Evolutionary conservation across 208 protist genomes (phyloP).

Genomic region (Phytomonas sp.): DNA sequence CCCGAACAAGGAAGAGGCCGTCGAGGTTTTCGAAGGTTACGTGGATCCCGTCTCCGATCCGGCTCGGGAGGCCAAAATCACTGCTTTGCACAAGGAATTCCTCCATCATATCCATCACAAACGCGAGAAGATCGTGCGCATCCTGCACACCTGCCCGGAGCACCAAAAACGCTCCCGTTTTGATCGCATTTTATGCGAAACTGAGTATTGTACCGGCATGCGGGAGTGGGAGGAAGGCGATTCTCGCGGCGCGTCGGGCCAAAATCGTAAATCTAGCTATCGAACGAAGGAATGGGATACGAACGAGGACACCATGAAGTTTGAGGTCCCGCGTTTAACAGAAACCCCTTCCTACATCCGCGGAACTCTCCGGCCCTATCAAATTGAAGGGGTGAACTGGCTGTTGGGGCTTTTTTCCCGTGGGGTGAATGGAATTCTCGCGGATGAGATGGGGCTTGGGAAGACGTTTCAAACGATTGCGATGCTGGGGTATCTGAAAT

Average conservation of each 20-base stretch:
- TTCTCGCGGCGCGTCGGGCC: not conserved
- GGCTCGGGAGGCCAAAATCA: constrained; percentile 23
- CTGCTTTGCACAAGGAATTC: constrained; percentile 24
- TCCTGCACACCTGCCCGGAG: constrained; percentile 44
- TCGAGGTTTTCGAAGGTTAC: constrained; percentile 64
- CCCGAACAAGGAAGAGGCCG: constrained; percentile 50
- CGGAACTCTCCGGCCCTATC: constrained; percentile 94
- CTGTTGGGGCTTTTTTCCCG: constrained; percentile 93
- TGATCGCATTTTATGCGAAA: constrained; percentile 68
- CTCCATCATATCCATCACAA: constrained; percentile 39
- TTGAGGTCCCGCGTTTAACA: constrained; percentile 63
- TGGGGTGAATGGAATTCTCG: constrained; percentile 97
- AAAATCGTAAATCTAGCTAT: constrained; percentile 15
- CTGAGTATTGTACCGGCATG: constrained; percentile 83
- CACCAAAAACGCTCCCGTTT: constrained; percentile 59
- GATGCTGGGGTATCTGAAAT: constrained; percentile 93
- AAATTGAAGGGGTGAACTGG: constrained; percentile 98
- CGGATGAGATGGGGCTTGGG: constrained; percentile 99
- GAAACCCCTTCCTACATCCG: constrained; percentile 85
- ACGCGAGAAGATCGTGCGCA: constrained; percentile 59
- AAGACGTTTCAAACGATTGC: constrained; percentile 97
- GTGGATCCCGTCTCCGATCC: constrained; percentile 52
- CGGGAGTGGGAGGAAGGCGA: constrained; percentile 49
- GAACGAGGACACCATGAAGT: constrained; percentile 36
- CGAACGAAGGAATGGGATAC: constrained; percentile 12